Conservation (phyloP, 176 grass and related monocot species). For the Rhynchospora breviuscula region DNA sequence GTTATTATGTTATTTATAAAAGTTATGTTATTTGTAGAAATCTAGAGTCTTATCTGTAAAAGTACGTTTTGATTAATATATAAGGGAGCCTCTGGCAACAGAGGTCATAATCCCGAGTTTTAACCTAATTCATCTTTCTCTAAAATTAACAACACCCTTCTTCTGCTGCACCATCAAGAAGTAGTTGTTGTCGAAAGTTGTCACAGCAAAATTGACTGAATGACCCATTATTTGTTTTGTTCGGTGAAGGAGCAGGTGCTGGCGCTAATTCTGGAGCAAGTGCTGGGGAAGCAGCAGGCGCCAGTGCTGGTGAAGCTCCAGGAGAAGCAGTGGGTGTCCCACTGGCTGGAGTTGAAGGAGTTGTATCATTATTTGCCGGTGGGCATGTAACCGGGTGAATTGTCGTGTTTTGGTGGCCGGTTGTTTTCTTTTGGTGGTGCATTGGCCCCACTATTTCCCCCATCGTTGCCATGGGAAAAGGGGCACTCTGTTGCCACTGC, state of each 20-base stretch:
- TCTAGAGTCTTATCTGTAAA: no score
- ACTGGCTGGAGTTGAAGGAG: neutral
- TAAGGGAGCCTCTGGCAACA: no score
- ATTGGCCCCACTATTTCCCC: neutral
- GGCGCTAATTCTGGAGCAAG: neutral
- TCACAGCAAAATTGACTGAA: conserved; percentile 27
- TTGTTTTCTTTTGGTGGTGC: neutral
- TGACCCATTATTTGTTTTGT: neutral
- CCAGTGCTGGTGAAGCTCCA: neutral
- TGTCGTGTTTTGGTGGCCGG: no score
- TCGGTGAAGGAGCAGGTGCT: neutral
- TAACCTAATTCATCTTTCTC: no score
- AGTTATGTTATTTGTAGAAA: no score
- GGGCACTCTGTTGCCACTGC: neutral
- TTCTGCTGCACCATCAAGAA: no score
- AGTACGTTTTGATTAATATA: no score
- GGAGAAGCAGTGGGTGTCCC: neutral
- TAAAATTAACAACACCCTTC: no score
- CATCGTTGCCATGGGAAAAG: neutral
- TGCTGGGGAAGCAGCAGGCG: neutral
- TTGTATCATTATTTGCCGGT: neutral
- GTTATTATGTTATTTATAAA: no score
- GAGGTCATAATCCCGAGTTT: no score
- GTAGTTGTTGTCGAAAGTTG: no score
- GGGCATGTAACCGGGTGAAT: no score